Percentiles rank a stretch among this genome's conserved stretches.
These are phyloP conservation scores for Orychophragmus violaceus DNA, from an alignment of 345 rosid genomes.

Conservation along the genomic window DNA sequence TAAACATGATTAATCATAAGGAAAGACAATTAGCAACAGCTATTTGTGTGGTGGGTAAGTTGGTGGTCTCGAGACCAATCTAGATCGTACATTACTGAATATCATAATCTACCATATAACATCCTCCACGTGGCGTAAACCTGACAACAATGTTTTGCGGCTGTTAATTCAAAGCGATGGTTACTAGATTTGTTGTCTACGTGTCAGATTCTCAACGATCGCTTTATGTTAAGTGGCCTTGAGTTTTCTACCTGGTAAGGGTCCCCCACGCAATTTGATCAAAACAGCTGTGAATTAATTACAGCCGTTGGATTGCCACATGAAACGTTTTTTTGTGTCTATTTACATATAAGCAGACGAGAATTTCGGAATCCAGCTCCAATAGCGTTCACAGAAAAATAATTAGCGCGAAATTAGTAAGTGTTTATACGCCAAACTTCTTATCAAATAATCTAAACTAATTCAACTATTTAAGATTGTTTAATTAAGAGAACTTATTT, in stretches of 20 bases:
- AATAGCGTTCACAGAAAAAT: background rate
- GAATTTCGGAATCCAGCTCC: slow-evolving; percentile 21
- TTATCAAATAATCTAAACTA: background rate
- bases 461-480: background rate
- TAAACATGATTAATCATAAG: background rate
- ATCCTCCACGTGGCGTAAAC: background rate
- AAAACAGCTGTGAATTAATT: slow-evolving; percentile 4
- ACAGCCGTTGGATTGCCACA: slow-evolving; percentile 22
- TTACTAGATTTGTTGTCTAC: slow-evolving; percentile 2
- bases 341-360: slow-evolving; percentile 1
- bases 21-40: slow-evolving; percentile 13
- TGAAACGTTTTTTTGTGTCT: background rate
- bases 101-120: background rate
- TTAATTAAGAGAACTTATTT: background rate
- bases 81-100: slow-evolving; percentile 9
- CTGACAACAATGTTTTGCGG: slow-evolving; percentile 4
- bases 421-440: background rate
- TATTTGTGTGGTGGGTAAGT: slow-evolving; percentile 5
- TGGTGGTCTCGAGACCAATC: slow-evolving; percentile 26
- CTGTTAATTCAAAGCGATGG: background rate
- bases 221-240: slow-evolving; percentile 10
- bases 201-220: background rate
- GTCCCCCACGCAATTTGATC: background rate
- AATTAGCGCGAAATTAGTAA: background rate
- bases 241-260: slow-evolving; percentile 11